Evolutionary conservation across 345 rosid species (phyloP).

Genomic region (Cardamine resedifolia): DNA sequence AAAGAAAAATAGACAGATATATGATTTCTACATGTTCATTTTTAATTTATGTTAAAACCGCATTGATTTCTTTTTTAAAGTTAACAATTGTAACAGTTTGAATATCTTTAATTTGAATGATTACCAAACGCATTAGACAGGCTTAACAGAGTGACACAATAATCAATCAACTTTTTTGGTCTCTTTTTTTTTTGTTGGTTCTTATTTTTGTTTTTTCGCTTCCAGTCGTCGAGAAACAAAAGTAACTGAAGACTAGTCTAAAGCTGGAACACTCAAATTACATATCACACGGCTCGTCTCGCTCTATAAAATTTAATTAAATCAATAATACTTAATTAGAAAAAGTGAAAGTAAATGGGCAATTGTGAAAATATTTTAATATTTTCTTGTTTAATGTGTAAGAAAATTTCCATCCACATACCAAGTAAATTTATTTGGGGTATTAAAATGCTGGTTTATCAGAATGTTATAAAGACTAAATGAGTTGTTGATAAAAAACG

Average conservation of each 20-base stretch:
- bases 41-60: background rate
- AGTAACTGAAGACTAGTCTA: constrained; percentile 29
- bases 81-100: constrained; percentile 1
- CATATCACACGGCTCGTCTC: constrained; percentile 5
- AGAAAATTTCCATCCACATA: background rate
- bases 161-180: background rate
- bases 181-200: background rate
- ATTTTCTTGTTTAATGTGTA: background rate
- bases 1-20: background rate
- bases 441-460: background rate
- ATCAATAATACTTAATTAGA: background rate
- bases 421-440: background rate
- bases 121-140: constrained; percentile 20
- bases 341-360: background rate
- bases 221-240: constrained; percentile 22
- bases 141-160: constrained; percentile 29
- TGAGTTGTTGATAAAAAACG: background rate
- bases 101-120: constrained; percentile 30
- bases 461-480: background rate
- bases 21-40: background rate
- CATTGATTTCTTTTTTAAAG: background rate
- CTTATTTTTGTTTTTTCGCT: background rate
- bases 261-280: constrained; percentile 23
- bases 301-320: background rate
- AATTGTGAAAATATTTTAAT: background rate